Percentiles rank a stretch among this genome's conserved stretches.
These are phyloP conservation scores for Suillus tomentosus DNA, from an alignment of 768 basidiomycete species.

Conservation along the genomic window DNA sequence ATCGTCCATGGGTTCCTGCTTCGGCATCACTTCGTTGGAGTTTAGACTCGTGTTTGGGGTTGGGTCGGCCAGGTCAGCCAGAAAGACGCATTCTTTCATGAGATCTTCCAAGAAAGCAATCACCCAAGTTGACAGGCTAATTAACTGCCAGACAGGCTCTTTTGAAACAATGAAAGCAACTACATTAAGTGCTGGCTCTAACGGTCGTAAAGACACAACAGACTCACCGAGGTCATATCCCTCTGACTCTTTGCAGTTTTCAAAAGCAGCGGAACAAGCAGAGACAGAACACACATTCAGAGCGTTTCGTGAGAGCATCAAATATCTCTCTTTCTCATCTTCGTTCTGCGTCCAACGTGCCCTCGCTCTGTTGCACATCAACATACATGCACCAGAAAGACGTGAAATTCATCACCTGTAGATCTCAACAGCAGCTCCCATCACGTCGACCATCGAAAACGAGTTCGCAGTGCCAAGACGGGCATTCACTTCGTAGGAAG, in stretches of 20 bases:
- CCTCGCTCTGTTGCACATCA: slow-evolving; percentile 32
- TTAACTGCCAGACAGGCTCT: slow-evolving; percentile 78
- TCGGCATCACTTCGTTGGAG: slow-evolving; percentile 18
- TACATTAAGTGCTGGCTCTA: slow-evolving; percentile 13
- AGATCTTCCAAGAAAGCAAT: slow-evolving; percentile 62
- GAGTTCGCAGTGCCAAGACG: slow-evolving; percentile 41
- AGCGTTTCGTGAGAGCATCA: slow-evolving; percentile 57
- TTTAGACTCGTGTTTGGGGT: neutral
- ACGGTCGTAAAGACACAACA: neutral
- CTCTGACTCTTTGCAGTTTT: slow-evolving; percentile 62
- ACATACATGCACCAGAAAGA: slow-evolving; percentile 7
- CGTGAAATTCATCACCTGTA: slow-evolving; percentile 31
- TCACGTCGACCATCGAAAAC: slow-evolving; percentile 48
- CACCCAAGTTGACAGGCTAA: slow-evolving; percentile 62
- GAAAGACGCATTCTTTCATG: slow-evolving; percentile 52
- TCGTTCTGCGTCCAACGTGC: slow-evolving; percentile 29
- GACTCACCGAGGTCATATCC: slow-evolving; percentile 63
- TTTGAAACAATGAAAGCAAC: neutral
- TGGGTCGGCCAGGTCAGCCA: slow-evolving; percentile 28
- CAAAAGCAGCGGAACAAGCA: slow-evolving; percentile 64
- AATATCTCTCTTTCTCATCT: slow-evolving; percentile 42
- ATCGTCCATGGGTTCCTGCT: slow-evolving; percentile 32
- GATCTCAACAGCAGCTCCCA: slow-evolving; percentile 47
- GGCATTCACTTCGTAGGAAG: slow-evolving; percentile 44
- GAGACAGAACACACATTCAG: slow-evolving; percentile 67